Conservation (phyloP, 2,329 filamentous ascomycete genomes). For the Endoconidiophora polonica region DNA sequence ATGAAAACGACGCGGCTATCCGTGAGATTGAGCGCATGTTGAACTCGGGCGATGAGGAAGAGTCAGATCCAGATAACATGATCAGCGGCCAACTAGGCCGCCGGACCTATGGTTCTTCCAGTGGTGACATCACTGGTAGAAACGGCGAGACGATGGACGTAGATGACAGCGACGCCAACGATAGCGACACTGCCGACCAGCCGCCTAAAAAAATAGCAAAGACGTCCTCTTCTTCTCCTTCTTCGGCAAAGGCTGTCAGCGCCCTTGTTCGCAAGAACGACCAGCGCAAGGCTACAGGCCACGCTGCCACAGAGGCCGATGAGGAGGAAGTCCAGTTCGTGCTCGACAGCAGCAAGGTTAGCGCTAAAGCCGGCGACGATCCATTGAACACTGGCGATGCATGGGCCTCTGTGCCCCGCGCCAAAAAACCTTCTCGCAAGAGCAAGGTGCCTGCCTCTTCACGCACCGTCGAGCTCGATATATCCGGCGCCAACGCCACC, state of each 20-base stretch:
- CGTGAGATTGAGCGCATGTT: slow-evolving; percentile 55
- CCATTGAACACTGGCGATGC: slow-evolving; percentile 6
- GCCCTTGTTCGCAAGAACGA: slow-evolving; percentile 10
- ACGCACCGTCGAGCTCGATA: slow-evolving; percentile 8
- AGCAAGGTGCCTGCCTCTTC: slow-evolving; percentile 12
- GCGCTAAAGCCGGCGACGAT: neutral
- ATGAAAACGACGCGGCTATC: slow-evolving; percentile 64
- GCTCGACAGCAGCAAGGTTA: slow-evolving; percentile 11
- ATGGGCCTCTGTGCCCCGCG: slow-evolving; percentile 14
- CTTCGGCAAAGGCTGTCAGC: neutral
- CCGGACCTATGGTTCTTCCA: slow-evolving; percentile 33
- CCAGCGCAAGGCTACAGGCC: slow-evolving; percentile 16
- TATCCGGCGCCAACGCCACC: slow-evolving; percentile 8
- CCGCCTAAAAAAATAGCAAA: slow-evolving; percentile 14
- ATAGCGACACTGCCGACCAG: slow-evolving; percentile 16
- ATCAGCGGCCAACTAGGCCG: slow-evolving; percentile 36
- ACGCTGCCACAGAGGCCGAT: slow-evolving; percentile 9
- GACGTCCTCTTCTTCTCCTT: slow-evolving; percentile 3
- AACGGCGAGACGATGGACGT: slow-evolving; percentile 3
- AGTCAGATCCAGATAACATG: slow-evolving; percentile 37
- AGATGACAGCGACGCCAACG: slow-evolving; percentile 17
- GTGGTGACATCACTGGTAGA: slow-evolving; percentile 16
- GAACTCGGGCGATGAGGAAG: slow-evolving; percentile 40
- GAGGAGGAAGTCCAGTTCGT: slow-evolving; percentile 16
- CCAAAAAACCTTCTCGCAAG: slow-evolving; percentile 19